Base-by-base conservation (phyloP, 2,329 filamentous ascomycete species). In the Aspergillus sp. region DNA sequence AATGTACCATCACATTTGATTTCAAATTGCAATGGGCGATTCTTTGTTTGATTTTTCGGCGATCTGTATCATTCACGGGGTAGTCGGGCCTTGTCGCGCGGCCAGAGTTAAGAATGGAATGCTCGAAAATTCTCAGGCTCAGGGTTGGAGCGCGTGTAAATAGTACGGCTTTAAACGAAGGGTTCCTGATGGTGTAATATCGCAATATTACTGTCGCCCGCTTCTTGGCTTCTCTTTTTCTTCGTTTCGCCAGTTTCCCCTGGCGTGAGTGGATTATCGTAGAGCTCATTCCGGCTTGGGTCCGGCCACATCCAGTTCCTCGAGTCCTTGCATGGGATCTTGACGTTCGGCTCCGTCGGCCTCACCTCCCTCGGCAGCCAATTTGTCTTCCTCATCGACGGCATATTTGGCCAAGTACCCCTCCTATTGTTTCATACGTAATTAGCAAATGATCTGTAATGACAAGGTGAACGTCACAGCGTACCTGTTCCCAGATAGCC, bases 301-400 rank as follows among this genome's bases (percentile, higher is more conserved):
- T 8, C 96, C 96, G 58, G 94, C 96, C 69, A 98, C 91, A 77
- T 98, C 96, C 57, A 98, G 81, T 15, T 90, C 91, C 75, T 98
- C 93, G 6, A 99, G 80, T 36, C 93, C 94, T 78, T 97, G 92
- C 95, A 99, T 99, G 3, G 94, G 92, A 78, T 98, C 92, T 68
- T 89, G 86, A 1, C 85, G 83, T 48, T 71, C 82, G 61, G 83
- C 80, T 66, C 84, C 79, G 58, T 77, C 78, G 61, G 77, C 77
- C 65, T 81, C 81, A 53, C 81, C 81, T 66, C 83, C 80, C 47
- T 88, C 86, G 41, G 81, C 80, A 27, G 83, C 87, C 67, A 85
- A 71, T 59, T 84, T 85, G 71, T 95, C 91, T 74, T 95, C 92
- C 64, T 95, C 91, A 64, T 86, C 88, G 57, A 91, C 90, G 49